Base-by-base conservation (phyloP, 2,329 filamentous ascomycete species). In the Trichoderma atroviride region DNA sequence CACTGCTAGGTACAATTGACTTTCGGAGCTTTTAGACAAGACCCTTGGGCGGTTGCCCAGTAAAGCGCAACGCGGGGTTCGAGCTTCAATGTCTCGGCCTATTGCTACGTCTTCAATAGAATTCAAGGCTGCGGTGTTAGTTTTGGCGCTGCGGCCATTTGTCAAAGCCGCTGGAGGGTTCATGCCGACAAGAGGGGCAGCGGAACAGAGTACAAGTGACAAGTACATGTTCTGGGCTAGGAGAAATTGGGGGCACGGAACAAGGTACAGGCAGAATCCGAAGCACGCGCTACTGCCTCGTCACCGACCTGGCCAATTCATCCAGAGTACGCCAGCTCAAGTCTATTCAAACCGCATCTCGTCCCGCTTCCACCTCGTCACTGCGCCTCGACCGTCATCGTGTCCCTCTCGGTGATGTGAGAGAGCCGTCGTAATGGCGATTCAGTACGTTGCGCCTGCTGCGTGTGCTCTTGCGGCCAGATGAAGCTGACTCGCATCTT, bases 361-460 rank as follows among this genome's bases (percentile, higher is more conserved):
- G 67, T 33, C 52, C 47, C 55, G 33, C 31, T 16, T 53, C 11
- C 47, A 47, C 33, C 27, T 47, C 43, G 63, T 63, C 71, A 68
- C 37, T 50, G 24, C 56, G 33, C 55, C 22, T 53, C 65, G 53
- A 64, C 29, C 62, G 55, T 72, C 52, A 58, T 66, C 57, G 57
- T 47, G 58, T 24, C 47, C 47, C 14, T 67, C 68, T 58, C 68
- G 70, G 71, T 71, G 72, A 72, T 70, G 71, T 71, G 70, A 72
- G 61, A 69, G 70, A 68, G 58, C 70, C 69, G 43, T 71, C 76
- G 77, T 73, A 71, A 83, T 83, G 82, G 82, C 82, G 70, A 83
- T 83, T 72, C 81, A 83, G 82, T 83, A 78, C 73, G 81, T 56
- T 55, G 47, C 70, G 29, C 24, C 62, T 65, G 70, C 75, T 78